Conservation (phyloP, 306 rosid genomes). For the Aeschynomene evenia region DNA sequence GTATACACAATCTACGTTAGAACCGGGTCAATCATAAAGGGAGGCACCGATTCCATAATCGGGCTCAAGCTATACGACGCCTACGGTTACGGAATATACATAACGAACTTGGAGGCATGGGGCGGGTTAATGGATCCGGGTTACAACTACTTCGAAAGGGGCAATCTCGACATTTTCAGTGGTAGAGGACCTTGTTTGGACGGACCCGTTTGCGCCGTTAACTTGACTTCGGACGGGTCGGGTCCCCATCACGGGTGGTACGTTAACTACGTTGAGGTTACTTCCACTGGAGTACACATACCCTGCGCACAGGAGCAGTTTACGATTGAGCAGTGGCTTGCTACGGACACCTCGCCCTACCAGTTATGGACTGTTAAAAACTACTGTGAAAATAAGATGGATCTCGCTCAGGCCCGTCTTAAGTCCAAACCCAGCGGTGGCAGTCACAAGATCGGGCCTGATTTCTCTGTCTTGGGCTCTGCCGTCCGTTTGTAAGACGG, state of each 20-base stretch:
- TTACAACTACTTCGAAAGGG: slow-evolving; percentile 72
- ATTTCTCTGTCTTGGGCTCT: slow-evolving; percentile 2
- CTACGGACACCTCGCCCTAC: slow-evolving; percentile 64
- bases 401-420: neutral
- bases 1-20: slow-evolving; percentile 57
- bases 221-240: slow-evolving; percentile 75
- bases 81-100: slow-evolving; percentile 38
- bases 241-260: slow-evolving; percentile 84
- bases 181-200: slow-evolving; percentile 66
- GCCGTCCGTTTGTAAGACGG: neutral
- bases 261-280: slow-evolving; percentile 76
- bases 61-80: slow-evolving; percentile 40
- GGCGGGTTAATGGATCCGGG: slow-evolving; percentile 69
- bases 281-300: slow-evolving; percentile 58
- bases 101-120: slow-evolving; percentile 56
- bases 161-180: slow-evolving; percentile 84
- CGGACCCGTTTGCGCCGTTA: slow-evolving; percentile 53
- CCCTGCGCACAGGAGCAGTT: slow-evolving; percentile 52
- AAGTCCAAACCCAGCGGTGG: neutral
- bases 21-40: slow-evolving; percentile 68
- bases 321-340: slow-evolving; percentile 81
- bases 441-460: neutral
- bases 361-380: slow-evolving; percentile 43
- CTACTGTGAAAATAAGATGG: slow-evolving; percentile 25
- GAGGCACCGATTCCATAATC: slow-evolving; percentile 63